Base-by-base conservation (phyloP, 2,329 filamentous ascomycete species). In the Xylariaceae sp. region DNA sequence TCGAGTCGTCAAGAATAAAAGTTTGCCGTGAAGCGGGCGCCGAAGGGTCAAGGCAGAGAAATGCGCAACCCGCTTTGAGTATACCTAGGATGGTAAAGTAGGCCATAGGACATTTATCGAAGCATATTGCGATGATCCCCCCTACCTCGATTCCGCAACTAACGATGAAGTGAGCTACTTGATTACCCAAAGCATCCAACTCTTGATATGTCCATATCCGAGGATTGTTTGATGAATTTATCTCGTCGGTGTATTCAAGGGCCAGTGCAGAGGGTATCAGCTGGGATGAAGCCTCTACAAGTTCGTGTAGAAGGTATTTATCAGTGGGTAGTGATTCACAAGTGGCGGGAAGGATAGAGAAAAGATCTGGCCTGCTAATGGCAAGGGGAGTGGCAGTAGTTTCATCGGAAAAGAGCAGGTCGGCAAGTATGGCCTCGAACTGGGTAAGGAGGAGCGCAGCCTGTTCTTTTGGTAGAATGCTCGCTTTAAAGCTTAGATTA, bases 101-200 rank as follows among this genome's bases (percentile, higher is more conserved):
- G 0, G 89, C 90, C 65, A 92, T 87, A 0, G 90, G 85, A 57
- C 86, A 91, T 67, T 95, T 95, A 53, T 90, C 84, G 64, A 95
- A 95, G 65, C 87, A 90, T 6, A 92, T 78, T 0, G 84, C 89
- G 27, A 95, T 76, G 3, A 91, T 82, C 30, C 73, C 74, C 0
- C 88, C 86, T 0, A 80, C 74, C 0, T 67, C 58, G 0, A 82
- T 71, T 2, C 76, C 78, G 26, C 75, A 69, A 0, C 68, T 62
- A 1, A 74, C 66, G 1, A 95, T 73, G 9, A 91, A 67, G 51
- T 86, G 77, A 0, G 89, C 88, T 12, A 95, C 78, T 59, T 77
- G 79, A 63, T 95, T 91, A 0, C 86, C 88, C 61, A 85, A 80
- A 0, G 76, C 66, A 61, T 96, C 73, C 0, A 96, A 75, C 56